Evolutionary conservation across 1,284 basidiomycete species (phyloP), one percentile per base, ranked within the genome.

Genomic region (Puccinia hordei): DNA sequence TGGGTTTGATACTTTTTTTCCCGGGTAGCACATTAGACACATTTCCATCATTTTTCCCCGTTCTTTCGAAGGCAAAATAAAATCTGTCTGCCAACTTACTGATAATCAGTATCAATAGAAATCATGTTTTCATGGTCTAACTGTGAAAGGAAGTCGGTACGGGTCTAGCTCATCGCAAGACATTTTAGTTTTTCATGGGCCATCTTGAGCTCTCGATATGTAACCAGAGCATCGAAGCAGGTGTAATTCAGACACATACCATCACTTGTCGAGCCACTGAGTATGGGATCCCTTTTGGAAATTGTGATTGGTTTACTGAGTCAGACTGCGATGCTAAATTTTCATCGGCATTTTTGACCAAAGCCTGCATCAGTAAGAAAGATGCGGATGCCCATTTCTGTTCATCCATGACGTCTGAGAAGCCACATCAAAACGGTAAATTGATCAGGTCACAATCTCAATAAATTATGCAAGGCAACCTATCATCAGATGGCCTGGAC

Each of bases 51-150:
- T n/a, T 22, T 59, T 59, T 55, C 15, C 15, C 49, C 22, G 6
- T 41, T 22, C 19, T 65, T 22, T 38, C 9, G 8, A 46, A 27
- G 38, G 10, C 9, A n/a, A 41, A 22, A 55, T 61, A 17, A 9
- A n/a, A 38, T 53, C 17, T 30, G 24, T 33, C 22, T 41, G 19
- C 15, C 4, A n/a, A 63, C 78, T 72, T 61, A 80, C 78, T 63
- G 69, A 55, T 80, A 80, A 51, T 80, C 78, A 53, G 61, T 73
- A 44, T 80, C 78, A 30, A 80, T 80, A 8, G 69, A 38, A 27
- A 80, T 80, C 27, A 80, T 73, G 22, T 80, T 80, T 66, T 80
- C 78, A 19, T 80, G 78, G 30, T 80, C 78, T 41, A 80, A 73
- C 33, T 80, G 69, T 49, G 68, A 69, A 19, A 80, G 59, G 51